Conservation (phyloP, 2,329 filamentous ascomycete genomes). For the Ampelomyces quisqualis region DNA sequence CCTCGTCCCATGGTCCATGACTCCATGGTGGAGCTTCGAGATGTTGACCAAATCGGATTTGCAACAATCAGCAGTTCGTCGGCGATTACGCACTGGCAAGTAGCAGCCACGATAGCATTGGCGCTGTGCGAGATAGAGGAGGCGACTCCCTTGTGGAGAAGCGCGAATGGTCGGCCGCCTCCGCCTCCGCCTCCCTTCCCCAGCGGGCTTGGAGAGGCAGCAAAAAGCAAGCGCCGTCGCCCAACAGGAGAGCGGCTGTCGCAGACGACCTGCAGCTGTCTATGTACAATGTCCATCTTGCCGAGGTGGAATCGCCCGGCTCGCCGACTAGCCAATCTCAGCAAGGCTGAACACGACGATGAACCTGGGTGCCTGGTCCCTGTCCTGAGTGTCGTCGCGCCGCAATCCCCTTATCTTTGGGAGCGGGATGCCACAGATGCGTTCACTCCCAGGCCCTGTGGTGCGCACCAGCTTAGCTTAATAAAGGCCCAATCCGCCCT, state of each 20-base stretch:
- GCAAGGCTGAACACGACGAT: not conserved
- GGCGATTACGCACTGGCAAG: not conserved
- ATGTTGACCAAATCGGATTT: slow-evolving; percentile 10
- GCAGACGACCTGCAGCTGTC: slow-evolving; percentile 4
- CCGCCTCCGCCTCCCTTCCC: slow-evolving; percentile 1
- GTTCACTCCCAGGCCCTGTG: slow-evolving; percentile 14
- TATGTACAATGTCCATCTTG: slow-evolving; percentile 1
- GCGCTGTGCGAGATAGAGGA: slow-evolving; percentile 1
- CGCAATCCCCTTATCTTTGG: slow-evolving; percentile 38
- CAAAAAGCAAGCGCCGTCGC: slow-evolving; percentile 5
- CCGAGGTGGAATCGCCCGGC: slow-evolving; percentile 2
- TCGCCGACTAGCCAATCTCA: not conserved
- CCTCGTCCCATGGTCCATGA: not conserved
- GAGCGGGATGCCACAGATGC: slow-evolving; percentile 34
- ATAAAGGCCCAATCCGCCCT: slow-evolving; percentile 13
- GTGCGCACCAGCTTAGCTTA: slow-evolving; percentile 15
- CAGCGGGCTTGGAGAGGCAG: not conserved
- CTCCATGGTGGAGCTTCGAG: no score
- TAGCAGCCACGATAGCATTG: slow-evolving; percentile 3
- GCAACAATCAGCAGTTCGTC: slow-evolving; percentile 1
- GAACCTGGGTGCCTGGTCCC: not conserved
- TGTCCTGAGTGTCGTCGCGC: no score
- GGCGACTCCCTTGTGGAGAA: slow-evolving; percentile 6
- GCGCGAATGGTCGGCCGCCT: not conserved
- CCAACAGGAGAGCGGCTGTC: slow-evolving; percentile 1